Evolutionary conservation across 2,329 filamentous ascomycete species (phyloP), one percentile per base, ranked within the genome.

Genomic region (Fusarium burgessii): DNA sequence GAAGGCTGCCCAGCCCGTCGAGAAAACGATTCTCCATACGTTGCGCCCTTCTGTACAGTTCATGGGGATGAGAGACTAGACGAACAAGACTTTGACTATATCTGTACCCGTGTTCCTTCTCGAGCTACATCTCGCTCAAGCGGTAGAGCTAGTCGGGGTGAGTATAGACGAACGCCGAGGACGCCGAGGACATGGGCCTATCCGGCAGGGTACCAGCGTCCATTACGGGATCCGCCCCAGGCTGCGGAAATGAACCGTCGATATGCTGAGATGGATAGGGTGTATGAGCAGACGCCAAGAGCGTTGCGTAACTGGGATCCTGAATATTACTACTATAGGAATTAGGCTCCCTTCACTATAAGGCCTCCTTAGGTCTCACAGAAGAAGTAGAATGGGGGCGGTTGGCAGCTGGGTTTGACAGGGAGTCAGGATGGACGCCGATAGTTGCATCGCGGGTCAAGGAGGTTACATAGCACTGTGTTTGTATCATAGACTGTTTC

Each of bases 41-140:
- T 35, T 12, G 11, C 54, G 1, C 11, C 32, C 5, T 27, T 71
- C 15, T 73, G 72, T 25, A 18, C n/a, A 18, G 6, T 17, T 11
- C 59, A 62, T 25, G 36, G n/a, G 35, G 20, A 12, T 2, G 23
- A 27, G 12, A 41, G n/a, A 10, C 8, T 7, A 20, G 45, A 14
- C 2, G 40, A 47, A n/a, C 20, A 25, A 6, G 13, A 25, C 2
- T 13, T 6, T 2, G 0, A n/a, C 17, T 47, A 20, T 27, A 0
- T 13, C n/a, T 6, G 5, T 17, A 10, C 20, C 10, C 1, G 8
- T 29, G 4, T 3, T 7, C 18, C 1, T 6, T 45, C 29, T 41
- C 35, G 23, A n/a, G 2, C 9, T 15, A 9, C 25, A 15, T 43
- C 42, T n/a, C 32, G 43, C 14, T 32, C 61, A 2, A 23, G 27